Conservation (phyloP, 1,139 yeast species). For the Protomyces lactucae-debilis region DNA sequence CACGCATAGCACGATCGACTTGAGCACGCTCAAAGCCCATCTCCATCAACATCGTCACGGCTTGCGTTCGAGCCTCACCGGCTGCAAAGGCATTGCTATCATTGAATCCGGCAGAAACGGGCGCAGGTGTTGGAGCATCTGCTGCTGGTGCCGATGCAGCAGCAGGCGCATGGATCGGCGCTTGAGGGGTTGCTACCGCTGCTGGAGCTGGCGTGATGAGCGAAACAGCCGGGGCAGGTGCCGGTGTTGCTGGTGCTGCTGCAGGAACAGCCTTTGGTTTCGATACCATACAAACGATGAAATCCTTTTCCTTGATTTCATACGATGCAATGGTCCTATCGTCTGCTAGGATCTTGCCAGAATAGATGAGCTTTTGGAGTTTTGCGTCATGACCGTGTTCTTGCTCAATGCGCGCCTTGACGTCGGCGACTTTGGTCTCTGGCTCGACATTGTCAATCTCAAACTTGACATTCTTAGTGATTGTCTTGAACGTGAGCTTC, state of each 20-base stretch:
- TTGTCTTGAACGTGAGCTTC: conserved; percentile 80
- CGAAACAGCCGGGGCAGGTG: conserved; percentile 31
- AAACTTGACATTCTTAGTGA: conserved; percentile 80
- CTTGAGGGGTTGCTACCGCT: conserved; percentile 34
- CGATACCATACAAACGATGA: conserved; percentile 79
- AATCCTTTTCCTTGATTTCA: conserved; percentile 82
- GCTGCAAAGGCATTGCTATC: conserved; percentile 47
- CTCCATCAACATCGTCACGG: conserved; percentile 77
- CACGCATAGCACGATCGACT: conserved; percentile 86
- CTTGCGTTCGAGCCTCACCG: conserved; percentile 62
- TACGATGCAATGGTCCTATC: conserved; percentile 66
- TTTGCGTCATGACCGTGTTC: conserved; percentile 64
- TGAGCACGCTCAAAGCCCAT: conserved; percentile 92
- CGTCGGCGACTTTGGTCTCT: conserved; percentile 60
- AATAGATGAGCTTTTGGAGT: conserved; percentile 83
- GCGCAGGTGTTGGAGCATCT: conserved; percentile 36
- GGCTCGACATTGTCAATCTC: conserved; percentile 66
- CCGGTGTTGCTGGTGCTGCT: conserved; percentile 35
- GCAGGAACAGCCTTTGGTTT: conserved; percentile 32
- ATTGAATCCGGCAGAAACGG: conserved; percentile 36
- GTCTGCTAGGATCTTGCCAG: conserved; percentile 86
- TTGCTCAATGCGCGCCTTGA: conserved; percentile 68
- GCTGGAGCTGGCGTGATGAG: conserved; percentile 35
- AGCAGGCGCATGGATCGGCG: conserved; percentile 35
- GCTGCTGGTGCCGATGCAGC: conserved; percentile 38